Conservation (phyloP, 176 grass and related monocot genomes). For the Oryza longistaminata region DNA sequence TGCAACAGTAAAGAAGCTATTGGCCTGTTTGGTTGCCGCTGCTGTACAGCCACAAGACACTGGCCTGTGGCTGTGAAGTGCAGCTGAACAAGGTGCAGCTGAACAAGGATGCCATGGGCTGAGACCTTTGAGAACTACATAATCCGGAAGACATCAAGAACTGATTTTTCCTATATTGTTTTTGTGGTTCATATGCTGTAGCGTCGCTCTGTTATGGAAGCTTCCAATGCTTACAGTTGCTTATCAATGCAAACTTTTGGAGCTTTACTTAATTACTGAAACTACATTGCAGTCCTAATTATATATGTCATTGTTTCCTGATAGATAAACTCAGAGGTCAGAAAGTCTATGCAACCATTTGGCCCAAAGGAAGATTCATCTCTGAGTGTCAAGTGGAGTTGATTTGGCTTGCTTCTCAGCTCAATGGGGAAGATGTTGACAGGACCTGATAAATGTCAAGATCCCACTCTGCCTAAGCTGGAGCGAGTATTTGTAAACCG, state of each 20-base stretch:
- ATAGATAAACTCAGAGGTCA: conserved; percentile 87
- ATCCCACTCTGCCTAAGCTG: conserved; percentile 14
- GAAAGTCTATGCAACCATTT: conserved; percentile 69
- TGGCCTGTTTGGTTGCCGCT: background rate
- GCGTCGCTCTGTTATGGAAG: too few relatives aligned
- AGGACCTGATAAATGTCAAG: conserved; percentile 58
- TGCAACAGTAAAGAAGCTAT: conserved; percentile 77
- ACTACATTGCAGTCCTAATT: conserved; percentile 7
- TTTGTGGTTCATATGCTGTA: background rate
- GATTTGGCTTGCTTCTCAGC: conserved; percentile 94
- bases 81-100: conserved; percentile 38
- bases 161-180: conserved; percentile 68
- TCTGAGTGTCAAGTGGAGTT: conserved; percentile 91
- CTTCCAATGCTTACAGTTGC: background rate
- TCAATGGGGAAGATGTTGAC: conserved; percentile 83
- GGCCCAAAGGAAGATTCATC: conserved; percentile 77
- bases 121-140: conserved; percentile 78
- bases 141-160: conserved; percentile 58
- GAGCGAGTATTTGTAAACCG: conserved; percentile 14
- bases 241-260: background rate
- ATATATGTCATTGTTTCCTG: background rate
- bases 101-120: conserved; percentile 77
- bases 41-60: conserved; percentile 49
- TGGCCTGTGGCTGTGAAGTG: too few relatives aligned
- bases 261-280: background rate